Evolutionary conservation across 1,284 basidiomycete genomes (phyloP).

Genomic region (Papiliotrema nemorosa): DNA sequence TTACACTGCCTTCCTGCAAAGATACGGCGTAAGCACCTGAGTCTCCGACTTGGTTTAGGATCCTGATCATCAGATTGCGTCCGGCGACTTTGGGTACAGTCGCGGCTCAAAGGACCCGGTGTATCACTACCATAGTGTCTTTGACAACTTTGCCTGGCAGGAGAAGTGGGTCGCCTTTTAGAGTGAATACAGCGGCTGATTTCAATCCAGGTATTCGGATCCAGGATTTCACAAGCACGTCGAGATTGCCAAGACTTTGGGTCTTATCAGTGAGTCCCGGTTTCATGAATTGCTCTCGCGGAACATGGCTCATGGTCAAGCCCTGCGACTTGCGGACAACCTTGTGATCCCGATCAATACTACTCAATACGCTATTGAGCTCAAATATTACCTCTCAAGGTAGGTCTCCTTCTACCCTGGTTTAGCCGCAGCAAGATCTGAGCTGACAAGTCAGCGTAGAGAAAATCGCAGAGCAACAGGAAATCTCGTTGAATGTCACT

Average conservation of each 20-base stretch:
- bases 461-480: no score
- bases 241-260: constrained; percentile 64
- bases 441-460: constrained; percentile 51
- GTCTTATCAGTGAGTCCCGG: constrained; percentile 51
- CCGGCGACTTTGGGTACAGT: constrained; percentile 55
- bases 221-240: constrained; percentile 70
- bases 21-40: constrained; percentile 50
- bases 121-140: constrained; percentile 70
- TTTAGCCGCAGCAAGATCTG: constrained; percentile 20
- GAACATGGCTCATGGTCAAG: constrained; percentile 14
- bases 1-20: constrained; percentile 68
- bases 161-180: constrained; percentile 20
- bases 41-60: background rate
- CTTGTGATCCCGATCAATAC: constrained; percentile 68
- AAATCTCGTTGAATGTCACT: no score
- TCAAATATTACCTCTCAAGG: constrained; percentile 60
- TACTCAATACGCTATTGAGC: constrained; percentile 66
- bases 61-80: constrained; percentile 20
- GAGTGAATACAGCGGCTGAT: background rate
- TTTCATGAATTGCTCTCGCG: background rate
- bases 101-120: constrained; percentile 56
- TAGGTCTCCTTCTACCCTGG: background rate
- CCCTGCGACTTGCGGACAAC: constrained; percentile 61
- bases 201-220: constrained; percentile 60
- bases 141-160: constrained; percentile 72